phyloP scores from a whole-genome alignment of 306 rosid species.

The Sechiopsis laciniata region DNA sequence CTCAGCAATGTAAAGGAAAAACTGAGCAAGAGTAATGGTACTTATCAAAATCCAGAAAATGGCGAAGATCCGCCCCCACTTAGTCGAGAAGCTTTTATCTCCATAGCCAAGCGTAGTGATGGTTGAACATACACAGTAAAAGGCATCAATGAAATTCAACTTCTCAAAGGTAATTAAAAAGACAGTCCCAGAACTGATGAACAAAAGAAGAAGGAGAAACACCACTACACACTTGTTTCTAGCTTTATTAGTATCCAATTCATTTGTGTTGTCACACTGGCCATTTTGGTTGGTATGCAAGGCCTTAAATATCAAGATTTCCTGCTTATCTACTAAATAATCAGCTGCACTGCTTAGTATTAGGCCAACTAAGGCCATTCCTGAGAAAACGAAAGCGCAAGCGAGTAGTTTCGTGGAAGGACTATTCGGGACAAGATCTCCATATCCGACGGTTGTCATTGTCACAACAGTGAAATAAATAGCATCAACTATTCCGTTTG shows the following conservation, averaged over 20 bases:
- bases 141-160: conserved; percentile 39
- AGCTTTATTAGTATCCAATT: conserved; percentile 25
- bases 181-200: conserved; percentile 32
- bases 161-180: conserved; percentile 34
- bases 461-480: conserved; percentile 45
- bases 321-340: conserved; percentile 44
- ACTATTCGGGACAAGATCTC: conserved; percentile 42
- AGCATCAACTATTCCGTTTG: conserved; percentile 38
- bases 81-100: conserved; percentile 74
- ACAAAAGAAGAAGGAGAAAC: conserved; percentile 29
- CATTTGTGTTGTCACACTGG: conserved; percentile 13
- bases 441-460: conserved; percentile 55
- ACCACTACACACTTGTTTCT: conserved; percentile 38
- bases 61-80: conserved; percentile 66
- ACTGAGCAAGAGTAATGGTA: conserved; percentile 64
- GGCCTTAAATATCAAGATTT: conserved; percentile 29
- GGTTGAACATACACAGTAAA: conserved; percentile 49
- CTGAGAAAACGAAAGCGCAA: conserved; percentile 45
- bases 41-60: conserved; percentile 71
- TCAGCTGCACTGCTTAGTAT: conserved; percentile 39
- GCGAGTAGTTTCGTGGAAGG: conserved; percentile 36
- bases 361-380: conserved; percentile 38
- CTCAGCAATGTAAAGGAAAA: conserved; percentile 71
- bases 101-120: conserved; percentile 57
- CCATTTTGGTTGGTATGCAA: conserved; percentile 21